Conservation (phyloP, 805 yeast species). For the Ogataea henricii region DNA sequence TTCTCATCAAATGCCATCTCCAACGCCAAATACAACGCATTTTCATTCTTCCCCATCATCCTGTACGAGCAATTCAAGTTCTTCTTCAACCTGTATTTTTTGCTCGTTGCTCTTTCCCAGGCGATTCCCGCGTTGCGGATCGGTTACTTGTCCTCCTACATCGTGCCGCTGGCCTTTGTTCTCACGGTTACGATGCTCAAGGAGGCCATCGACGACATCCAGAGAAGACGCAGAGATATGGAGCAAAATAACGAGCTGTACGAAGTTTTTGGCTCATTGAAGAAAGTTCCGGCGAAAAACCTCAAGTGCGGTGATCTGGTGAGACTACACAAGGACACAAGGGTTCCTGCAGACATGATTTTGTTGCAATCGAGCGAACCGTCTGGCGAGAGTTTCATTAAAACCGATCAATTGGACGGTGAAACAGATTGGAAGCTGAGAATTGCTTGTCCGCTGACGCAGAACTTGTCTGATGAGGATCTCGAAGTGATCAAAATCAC, state of each 20-base stretch:
- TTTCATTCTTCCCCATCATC: constrained; percentile 85
- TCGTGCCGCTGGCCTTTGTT: constrained; percentile 94
- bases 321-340: constrained; percentile 70
- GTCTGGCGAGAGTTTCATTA: constrained; percentile 86
- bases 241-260: constrained; percentile 86
- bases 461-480: constrained; percentile 52
- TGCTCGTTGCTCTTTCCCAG: constrained; percentile 92
- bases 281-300: constrained; percentile 55
- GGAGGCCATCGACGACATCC: constrained; percentile 93
- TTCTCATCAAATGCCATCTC: constrained; percentile 78
- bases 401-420: constrained; percentile 98
- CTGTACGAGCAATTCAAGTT: constrained; percentile 96
- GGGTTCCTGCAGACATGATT: constrained; percentile 94
- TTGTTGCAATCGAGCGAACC: constrained; percentile 79
- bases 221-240: constrained; percentile 83
- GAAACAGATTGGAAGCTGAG: constrained; percentile 99
- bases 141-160: constrained; percentile 89
- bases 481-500: constrained; percentile 57
- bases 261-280: constrained; percentile 58
- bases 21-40: constrained; percentile 89
- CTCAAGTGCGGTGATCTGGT: constrained; percentile 87
- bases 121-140: constrained; percentile 85
- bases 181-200: constrained; percentile 90
- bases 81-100: constrained; percentile 89
- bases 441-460: constrained; percentile 74